These are phyloP conservation scores for Suaeda aralocaspica DNA, from an alignment of 148 eudicot species.

Conservation along the genomic window DNA sequence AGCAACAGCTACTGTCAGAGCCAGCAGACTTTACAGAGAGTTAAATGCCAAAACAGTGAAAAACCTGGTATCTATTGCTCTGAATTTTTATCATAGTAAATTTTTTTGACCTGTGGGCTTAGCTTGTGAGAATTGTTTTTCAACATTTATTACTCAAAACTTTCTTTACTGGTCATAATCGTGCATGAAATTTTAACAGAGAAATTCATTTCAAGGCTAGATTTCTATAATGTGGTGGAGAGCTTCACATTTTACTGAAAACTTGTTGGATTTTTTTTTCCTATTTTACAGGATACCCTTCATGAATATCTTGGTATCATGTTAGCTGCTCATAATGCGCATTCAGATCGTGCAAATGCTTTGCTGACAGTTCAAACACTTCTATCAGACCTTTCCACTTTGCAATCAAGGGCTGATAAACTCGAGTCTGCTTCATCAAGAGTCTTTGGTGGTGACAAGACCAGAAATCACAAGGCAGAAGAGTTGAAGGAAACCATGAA, in stretches of 20 bases:
- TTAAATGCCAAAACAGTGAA: constrained; percentile 75
- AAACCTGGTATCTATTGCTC: constrained; percentile 52
- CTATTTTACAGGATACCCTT: constrained; percentile 66
- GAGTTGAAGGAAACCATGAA: constrained; percentile 72
- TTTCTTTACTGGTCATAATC: not conserved
- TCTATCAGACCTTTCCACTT: constrained; percentile 64
- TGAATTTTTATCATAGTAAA: not conserved
- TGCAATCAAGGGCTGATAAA: constrained; percentile 58
- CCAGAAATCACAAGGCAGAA: constrained; percentile 54
- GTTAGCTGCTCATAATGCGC: constrained; percentile 75
- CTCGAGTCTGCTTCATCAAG: constrained; percentile 66
- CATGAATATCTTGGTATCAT: constrained; percentile 81
- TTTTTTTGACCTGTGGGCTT: not conserved
- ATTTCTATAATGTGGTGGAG: not conserved
- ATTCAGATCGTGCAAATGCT: constrained; percentile 87
- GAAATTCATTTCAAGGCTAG: not conserved
- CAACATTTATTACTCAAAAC: not conserved
- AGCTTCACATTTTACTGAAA: constrained; percentile 2
- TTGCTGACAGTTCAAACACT: constrained; percentile 93
- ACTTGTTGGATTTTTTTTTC: constrained; percentile 4
- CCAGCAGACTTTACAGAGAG: constrained; percentile 74
- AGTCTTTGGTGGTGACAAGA: constrained; percentile 66
- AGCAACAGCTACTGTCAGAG: constrained; percentile 84
- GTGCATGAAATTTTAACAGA: not conserved
- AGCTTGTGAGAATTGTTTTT: not conserved